Conservation (phyloP, 208 protist genomes). For the Porcisia deanei region DNA sequence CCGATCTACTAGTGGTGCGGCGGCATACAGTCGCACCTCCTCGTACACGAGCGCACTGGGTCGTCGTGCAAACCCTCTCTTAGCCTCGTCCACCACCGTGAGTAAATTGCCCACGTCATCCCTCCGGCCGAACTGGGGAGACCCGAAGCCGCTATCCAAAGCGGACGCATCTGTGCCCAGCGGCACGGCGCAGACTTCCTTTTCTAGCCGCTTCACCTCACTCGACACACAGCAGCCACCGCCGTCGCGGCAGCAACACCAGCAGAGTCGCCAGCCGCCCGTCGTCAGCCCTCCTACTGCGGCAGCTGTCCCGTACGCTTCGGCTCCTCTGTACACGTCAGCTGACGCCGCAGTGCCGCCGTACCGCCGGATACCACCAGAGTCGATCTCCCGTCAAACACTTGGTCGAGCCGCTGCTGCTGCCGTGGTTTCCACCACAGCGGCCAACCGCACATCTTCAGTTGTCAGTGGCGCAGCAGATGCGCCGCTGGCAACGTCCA, state of each 20-base stretch:
- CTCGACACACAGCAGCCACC: conserved; percentile 6
- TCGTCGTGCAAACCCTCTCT: conserved; percentile 69
- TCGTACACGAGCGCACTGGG: conserved; percentile 52
- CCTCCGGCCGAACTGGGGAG: conserved; percentile 6
- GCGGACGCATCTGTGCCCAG: conserved; percentile 18
- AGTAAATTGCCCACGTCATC: conserved; percentile 11
- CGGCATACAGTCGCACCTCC: conserved; percentile 32
- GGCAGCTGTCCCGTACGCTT: conserved; percentile 2
- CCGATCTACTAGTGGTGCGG: conserved; percentile 19
- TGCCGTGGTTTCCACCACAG: background rate
- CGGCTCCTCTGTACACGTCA: conserved; percentile 4
- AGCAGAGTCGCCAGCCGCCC: conserved; percentile 27
- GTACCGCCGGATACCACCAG: conserved; percentile 31
- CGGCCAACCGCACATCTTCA: background rate
- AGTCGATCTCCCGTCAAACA: conserved; percentile 8
- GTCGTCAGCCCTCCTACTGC: conserved; percentile 30
- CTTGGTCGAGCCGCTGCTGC: conserved; percentile 14
- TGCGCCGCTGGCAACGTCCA: background rate
- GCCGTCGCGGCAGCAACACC: conserved; percentile 1
- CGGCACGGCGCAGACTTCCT: conserved; percentile 11
- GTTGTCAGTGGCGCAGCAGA: background rate
- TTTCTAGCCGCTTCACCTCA: conserved; percentile 14
- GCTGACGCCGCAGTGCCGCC: conserved; percentile 36
- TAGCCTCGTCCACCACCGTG: conserved; percentile 38
- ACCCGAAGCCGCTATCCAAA: conserved; percentile 23